Conservation (phyloP, 345 rosid species). For the Salix suchowensis region DNA sequence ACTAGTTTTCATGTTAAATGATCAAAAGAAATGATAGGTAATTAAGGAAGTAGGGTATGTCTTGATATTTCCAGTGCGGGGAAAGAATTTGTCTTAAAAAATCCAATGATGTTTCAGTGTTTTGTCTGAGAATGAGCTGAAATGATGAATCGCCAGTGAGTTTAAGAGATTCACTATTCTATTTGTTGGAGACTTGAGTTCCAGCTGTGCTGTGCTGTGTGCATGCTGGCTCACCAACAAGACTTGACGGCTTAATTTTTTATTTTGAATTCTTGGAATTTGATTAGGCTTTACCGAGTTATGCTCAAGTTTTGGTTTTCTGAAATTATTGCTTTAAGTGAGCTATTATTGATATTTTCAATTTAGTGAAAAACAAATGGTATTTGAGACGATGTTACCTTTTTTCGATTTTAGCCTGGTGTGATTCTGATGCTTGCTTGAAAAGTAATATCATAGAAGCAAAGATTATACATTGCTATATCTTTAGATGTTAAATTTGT, state of each 20-base stretch:
- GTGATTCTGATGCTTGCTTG: neutral
- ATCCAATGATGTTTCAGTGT: neutral
- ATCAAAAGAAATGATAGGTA: neutral
- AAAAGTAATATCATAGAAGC: neutral
- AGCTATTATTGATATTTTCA: no score
- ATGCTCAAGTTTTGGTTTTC: no score
- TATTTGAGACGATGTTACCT: no score
- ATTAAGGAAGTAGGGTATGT: neutral
- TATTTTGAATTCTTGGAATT: no score
- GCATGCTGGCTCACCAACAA: neutral
- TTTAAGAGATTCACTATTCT: neutral
- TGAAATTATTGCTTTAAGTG: no score
- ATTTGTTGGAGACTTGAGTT: neutral
- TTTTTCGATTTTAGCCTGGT: neutral
- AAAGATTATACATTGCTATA: no score
- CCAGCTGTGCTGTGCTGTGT: neutral
- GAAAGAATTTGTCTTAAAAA: neutral
- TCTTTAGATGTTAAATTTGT: neutral
- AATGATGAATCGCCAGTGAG: neutral
- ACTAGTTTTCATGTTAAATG: neutral
- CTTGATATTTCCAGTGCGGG: no score
- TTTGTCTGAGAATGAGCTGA: neutral
- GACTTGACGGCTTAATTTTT: no score
- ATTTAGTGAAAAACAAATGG: no score
- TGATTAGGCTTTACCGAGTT: no score